Base-by-base conservation (phyloP, 2,329 filamentous ascomycete species). In the Penicillium decumbens region DNA sequence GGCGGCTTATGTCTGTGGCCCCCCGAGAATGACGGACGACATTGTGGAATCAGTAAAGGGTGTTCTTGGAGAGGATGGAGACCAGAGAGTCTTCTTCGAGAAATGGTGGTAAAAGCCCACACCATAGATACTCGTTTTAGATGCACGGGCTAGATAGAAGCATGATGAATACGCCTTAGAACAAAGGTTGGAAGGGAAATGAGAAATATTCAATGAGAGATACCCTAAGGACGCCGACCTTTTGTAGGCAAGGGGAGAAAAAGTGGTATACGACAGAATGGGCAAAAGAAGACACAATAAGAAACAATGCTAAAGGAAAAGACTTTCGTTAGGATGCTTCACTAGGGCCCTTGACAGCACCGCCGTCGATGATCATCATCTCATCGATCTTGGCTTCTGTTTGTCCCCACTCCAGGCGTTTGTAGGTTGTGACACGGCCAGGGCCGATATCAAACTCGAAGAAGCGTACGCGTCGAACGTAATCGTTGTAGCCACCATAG, bases 381-480 rank as follows among this genome's bases (percentile, higher is more conserved):
- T 83, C 79, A 57, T 83, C 80, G 41, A 83, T 66, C 54, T 73
- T 73, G 57, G 73, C 72, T 44, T 73, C 73, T 3, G 70, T 75
- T 24, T 78, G 75, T 6, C 80, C 80, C 60, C 77, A 80, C 65
- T 97, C 92, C 13, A 95, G 75, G 43, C 93, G 80, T 74, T 96
- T 97, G 81, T 92, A 98, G 0, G 92, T 98, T 42, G 81, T 83
- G 59, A 98, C 91, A 41, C 89, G 82, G 6, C 87, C 92, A 51
- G 88, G 83, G 65, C 95, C 95, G 72, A 91, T 88, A 68, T 98
- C 92, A 43, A 98, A 82, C 61, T 97, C 92, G 66, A 93, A 98
- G 38, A 98, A 80, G 41, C 93, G 81, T 45, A 96, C 79, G 27
- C 90, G 83, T 24, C 93, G 86, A 63, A 91, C 80, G 66, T 87